Evolutionary conservation across 2,329 filamentous ascomycete genomes (phyloP).

Genomic region (Colletotrichum salicis): DNA sequence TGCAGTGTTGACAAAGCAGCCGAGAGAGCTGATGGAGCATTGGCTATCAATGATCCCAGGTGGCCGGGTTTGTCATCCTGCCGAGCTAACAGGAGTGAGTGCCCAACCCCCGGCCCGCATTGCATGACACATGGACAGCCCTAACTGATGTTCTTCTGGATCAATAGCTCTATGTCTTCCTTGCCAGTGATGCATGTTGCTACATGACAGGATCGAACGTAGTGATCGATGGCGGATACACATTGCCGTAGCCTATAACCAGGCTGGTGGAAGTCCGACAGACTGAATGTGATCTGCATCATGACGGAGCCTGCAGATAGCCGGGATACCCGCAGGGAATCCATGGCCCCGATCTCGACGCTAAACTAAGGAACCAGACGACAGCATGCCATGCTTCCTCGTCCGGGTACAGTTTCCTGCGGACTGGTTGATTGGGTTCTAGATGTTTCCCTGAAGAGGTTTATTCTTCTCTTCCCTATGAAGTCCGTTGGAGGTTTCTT

Average conservation of each 20-base stretch:
- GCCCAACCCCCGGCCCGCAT: neutral
- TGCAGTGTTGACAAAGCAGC: neutral
- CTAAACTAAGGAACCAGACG: neutral
- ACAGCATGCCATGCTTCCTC: neutral
- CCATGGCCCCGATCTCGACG: neutral
- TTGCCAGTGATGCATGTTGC: neutral
- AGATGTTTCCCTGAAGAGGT: neutral
- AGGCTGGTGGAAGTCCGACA: slow-evolving; percentile 1
- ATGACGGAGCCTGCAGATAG: neutral
- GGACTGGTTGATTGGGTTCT: neutral
- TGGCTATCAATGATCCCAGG: neutral
- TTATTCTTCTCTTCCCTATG: neutral
- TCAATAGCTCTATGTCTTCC: neutral
- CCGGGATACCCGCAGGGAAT: neutral
- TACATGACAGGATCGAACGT: neutral
- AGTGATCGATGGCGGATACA: neutral
- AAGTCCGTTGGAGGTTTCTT: neutral
- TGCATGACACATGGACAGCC: neutral
- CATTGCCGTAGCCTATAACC: neutral
- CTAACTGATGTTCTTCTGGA: neutral
- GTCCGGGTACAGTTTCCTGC: neutral
- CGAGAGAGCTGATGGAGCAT: neutral
- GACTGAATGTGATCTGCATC: neutral
- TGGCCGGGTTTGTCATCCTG: slow-evolving; percentile 7
- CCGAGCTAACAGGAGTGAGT: neutral